Base-by-base conservation (phyloP, 441 rosid genomes). In the Monsonia emarginata region DNA sequence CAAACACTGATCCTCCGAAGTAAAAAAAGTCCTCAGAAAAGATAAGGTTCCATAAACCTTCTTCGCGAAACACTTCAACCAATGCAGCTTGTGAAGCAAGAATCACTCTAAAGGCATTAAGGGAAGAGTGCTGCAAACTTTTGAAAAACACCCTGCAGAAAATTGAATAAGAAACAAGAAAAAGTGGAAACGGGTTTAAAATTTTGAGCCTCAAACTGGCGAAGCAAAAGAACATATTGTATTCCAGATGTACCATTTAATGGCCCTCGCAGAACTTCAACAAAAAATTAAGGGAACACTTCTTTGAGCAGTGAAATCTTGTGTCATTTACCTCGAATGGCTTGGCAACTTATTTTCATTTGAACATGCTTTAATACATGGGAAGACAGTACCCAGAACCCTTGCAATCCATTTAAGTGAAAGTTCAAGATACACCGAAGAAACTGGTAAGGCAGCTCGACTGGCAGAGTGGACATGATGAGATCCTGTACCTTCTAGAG, bases 21-120 rank as follows among this genome's bases (percentile, higher is more conserved):
- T 86, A 83, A 83, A 88, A 88, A 75, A 86, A 81, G 52, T 84
- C 81, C 73, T 88, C 96, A 25, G 96, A 88, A 80, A 88, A 88
- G 60, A 88, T 71, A 74, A 88, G 88, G 69, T 85, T 91, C 95
- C 96, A 88, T 52, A 88, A 62, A 25, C 96, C 84, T 74, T 86
- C 92, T 63, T 80, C 83, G 74, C 96, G 79, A 19, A 85, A 78
- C 64, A 81, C 71, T 75, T 85, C 88, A 61, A 88, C 80, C 26
- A 76, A 75, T 56, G 25, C 59, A 62, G 88, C 79, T 59, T 83
- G 80, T 34, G 83, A 84, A 73, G 74, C 84, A 78, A 88, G 83
- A 78, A 85, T 73, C 76, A 75, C 84, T 73, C 74, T 78, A 72
- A 86, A 88, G 42, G 81, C 80, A 65, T 76, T 77, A 61, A 88